Evolutionary conservation across 2,329 filamentous ascomycete genomes (phyloP).

Genomic region (Trichoderma aggressivum): DNA sequence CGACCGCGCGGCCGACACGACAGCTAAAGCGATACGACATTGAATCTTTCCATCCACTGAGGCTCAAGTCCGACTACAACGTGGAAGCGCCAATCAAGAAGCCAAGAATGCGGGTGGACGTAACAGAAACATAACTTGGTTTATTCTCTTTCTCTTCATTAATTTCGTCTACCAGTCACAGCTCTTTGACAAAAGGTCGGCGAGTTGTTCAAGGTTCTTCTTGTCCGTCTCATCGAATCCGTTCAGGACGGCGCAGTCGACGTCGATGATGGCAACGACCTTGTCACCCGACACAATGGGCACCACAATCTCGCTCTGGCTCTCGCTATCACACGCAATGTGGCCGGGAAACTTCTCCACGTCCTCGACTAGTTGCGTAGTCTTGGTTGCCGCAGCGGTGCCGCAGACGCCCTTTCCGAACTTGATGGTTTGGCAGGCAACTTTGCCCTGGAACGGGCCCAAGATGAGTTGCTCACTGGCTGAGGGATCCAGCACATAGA

Average conservation of each 20-base stretch:
- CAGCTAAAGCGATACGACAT: background rate
- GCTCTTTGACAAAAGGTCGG: slow-evolving; percentile 52
- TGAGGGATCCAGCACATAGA: slow-evolving; percentile 63
- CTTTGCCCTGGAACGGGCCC: slow-evolving; percentile 76
- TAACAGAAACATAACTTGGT: background rate
- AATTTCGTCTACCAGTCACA: slow-evolving; percentile 59
- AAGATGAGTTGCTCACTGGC: slow-evolving; percentile 60
- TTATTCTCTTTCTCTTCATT: background rate
- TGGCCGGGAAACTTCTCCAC: slow-evolving; percentile 75
- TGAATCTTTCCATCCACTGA: background rate
- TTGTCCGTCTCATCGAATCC: slow-evolving; percentile 70
- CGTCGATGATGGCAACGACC: slow-evolving; percentile 72
- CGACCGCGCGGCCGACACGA: background rate
- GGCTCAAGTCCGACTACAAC: background rate
- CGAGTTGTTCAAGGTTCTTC: slow-evolving; percentile 63
- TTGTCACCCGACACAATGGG: slow-evolving; percentile 55
- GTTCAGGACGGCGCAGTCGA: slow-evolving; percentile 66
- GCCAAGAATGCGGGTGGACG: background rate
- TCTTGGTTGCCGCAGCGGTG: slow-evolving; percentile 55
- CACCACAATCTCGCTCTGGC: slow-evolving; percentile 77
- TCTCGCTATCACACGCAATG: slow-evolving; percentile 76
- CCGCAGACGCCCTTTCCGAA: slow-evolving; percentile 76
- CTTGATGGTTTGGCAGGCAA: slow-evolving; percentile 73
- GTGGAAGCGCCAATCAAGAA: background rate
- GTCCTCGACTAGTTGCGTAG: slow-evolving; percentile 66